These are phyloP conservation scores for Plasmodium sp. DNA, from an alignment of 169 alveolate species.

Conservation along the genomic window DNA sequence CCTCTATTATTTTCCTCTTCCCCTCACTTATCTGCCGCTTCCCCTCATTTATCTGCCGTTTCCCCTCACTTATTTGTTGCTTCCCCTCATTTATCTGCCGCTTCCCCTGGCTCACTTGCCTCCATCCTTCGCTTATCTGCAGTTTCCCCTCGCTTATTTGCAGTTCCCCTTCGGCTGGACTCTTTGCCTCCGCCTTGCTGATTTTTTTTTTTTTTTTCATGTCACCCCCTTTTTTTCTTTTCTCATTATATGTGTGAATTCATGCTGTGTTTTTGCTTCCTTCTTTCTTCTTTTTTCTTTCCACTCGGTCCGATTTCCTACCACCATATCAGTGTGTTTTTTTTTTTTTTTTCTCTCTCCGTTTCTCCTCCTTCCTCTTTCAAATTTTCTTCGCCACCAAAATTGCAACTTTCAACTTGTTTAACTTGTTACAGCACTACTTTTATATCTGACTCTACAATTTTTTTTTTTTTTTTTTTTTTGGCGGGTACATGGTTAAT, in stretches of 20 bases:
- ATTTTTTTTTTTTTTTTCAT: background rate
- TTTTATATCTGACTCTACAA: background rate
- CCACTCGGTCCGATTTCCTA: conserved; percentile 3
- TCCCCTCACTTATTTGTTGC: background rate
- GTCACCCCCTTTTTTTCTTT: background rate
- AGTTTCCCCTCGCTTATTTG: conserved; percentile 4
- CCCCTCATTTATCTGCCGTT: conserved; percentile 15
- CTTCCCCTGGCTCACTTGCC: conserved; percentile 22
- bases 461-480: background rate
- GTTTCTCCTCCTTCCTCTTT: conserved; percentile 1
- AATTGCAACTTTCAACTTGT: background rate
- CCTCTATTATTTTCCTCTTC: conserved; percentile 5
- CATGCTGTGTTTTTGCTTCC: background rate
- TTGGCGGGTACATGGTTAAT: conserved; percentile 1
- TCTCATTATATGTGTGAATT: background rate
- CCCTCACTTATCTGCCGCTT: background rate
- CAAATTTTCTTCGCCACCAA: background rate
- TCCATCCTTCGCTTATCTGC: conserved; percentile 44
- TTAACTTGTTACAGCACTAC: background rate
- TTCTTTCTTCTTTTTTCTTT: background rate
- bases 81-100: conserved; percentile 43
- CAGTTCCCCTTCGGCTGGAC: conserved; percentile 9
- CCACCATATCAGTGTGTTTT: background rate
- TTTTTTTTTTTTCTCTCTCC: background rate
- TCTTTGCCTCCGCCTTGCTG: background rate